phyloP scores from a whole-genome alignment of 2,329 filamentous ascomycete genomes.

The Xylaria arbuscula region DNA sequence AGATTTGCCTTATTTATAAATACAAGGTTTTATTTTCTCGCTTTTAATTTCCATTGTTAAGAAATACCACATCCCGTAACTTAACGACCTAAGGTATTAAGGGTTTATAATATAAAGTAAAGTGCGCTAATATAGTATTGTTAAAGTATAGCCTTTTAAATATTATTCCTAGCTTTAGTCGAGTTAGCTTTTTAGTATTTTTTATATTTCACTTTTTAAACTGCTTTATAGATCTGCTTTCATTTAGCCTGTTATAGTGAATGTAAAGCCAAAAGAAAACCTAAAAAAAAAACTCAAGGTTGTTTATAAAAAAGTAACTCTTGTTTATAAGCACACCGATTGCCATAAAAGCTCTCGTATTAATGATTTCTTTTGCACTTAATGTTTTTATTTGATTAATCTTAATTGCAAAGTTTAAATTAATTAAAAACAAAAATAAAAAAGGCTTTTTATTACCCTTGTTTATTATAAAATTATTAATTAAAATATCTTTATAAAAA shows the following conservation, averaged over 20 bases:
- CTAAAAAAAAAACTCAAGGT: constrained; percentile 27
- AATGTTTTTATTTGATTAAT: constrained; percentile 46
- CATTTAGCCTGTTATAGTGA: too few species aligned
- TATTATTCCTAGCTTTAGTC: too few species aligned
- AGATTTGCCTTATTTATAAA: constrained; percentile 19
- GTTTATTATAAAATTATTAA: constrained; percentile 36
- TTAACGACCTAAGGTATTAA: constrained; percentile 16
- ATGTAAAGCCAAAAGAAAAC: constrained; percentile 24
- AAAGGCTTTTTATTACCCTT: constrained; percentile 6
- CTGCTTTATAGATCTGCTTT: too few species aligned
- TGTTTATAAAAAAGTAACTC: constrained; percentile 16
- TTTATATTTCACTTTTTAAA: too few species aligned
- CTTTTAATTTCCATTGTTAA: constrained; percentile 19
- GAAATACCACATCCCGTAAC: constrained; percentile 16
- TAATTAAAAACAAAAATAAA: constrained; percentile 36
- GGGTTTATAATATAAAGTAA: not conserved
- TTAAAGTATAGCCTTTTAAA: too few species aligned
- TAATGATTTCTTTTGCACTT: constrained; percentile 52
- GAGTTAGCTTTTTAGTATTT: too few species aligned
- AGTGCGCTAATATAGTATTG: too few species aligned
- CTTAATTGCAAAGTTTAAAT: constrained; percentile 45
- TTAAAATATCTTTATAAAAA: constrained; percentile 52
- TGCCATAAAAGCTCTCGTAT: constrained; percentile 35
- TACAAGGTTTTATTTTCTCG: constrained; percentile 11
- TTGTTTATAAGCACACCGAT: constrained; percentile 17